Evolutionary conservation across 2,329 filamentous ascomycete species (phyloP), one percentile per base, ranked within the genome.

Genomic region (Cytospora piceicola): DNA sequence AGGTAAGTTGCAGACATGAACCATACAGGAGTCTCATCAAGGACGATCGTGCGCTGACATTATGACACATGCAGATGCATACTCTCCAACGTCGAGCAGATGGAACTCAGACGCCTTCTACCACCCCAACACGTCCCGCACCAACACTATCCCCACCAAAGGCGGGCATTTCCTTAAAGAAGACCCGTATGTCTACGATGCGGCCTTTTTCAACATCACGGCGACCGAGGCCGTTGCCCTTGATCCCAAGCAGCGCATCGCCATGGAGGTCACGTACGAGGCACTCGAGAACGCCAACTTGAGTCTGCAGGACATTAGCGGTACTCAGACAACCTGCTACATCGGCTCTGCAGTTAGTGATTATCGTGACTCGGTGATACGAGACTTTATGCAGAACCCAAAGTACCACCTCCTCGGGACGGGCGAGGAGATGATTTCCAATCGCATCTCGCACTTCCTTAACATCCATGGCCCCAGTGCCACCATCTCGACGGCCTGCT

Each of bases 401-500:
- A 71, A 74, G 56, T 77, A 77, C 61, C 69, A 74, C 39, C 72
- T 75, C 20, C 77, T 77, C 17, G 78, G 78, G 64, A 75, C 71
- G 0, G 73, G 73, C 4, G 71, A 73, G 8, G 73, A 74, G 6
- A 77, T 80, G 63, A 64, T 77, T 5, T 74, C 77, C 0, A 81
- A 81, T 67, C 73, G 79, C 8, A 69, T 82, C 2, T 81, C 78
- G 0, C 79, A 80, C 64, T 78, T 76, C 34, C 64, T 79, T 56
- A 75, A 82, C 65, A 72, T 82, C 42, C 69, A 70, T 4, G 80
- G 81, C 0, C 76, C 80, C 0, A 78, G 77, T 66, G 71, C 82
- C 68, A 79, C 79, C 0, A 70, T 83, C 1, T 80, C 82, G 61
- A 82, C 81, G 0, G 81, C 77, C 2, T 84, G 81, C 67, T 82